These are phyloP conservation scores for Penicillium sp. DNA, from an alignment of 2,329 filamentous ascomycete species.

Conservation along the genomic window DNA sequence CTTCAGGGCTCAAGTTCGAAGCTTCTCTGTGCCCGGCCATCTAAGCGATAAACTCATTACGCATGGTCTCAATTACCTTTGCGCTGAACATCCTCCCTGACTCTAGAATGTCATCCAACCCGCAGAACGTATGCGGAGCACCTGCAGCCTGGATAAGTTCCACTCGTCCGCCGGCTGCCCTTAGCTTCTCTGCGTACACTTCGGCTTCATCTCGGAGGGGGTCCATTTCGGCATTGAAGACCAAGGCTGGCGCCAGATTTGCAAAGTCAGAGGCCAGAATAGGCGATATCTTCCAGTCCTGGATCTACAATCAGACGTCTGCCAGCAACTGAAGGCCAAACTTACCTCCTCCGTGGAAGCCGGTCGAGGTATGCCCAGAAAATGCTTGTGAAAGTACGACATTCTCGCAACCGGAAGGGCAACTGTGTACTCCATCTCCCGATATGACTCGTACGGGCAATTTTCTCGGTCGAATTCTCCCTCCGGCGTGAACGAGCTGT, in stretches of 20 bases:
- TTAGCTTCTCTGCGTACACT: conserved; percentile 44
- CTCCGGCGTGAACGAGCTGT: conserved; percentile 41
- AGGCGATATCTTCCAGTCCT: conserved; percentile 51
- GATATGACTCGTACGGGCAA: conserved; percentile 46
- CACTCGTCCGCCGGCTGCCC: conserved; percentile 40
- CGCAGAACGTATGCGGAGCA: conserved; percentile 40
- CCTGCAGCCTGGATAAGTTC: conserved; percentile 37
- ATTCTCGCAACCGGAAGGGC: conserved; percentile 43
- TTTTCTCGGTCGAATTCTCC: conserved; percentile 41
- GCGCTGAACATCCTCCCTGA: conserved; percentile 34
- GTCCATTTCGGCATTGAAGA: conserved; percentile 49
- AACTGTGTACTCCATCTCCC: conserved; percentile 44
- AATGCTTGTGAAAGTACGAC: conserved; percentile 46
- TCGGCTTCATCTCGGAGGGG: conserved; percentile 49
- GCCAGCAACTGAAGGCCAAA: neutral
- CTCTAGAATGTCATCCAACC: conserved; percentile 38
- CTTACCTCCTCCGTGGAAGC: conserved; percentile 40
- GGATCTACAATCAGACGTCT: conserved; percentile 18
- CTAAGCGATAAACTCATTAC: conserved; percentile 27
- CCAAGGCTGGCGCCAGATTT: conserved; percentile 44
- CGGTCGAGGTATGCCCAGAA: conserved; percentile 44
- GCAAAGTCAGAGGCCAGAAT: conserved; percentile 43
- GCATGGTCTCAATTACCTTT: conserved; percentile 35
- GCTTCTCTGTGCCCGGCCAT: neutral
- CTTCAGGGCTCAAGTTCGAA: neutral